Percentiles rank a stretch among this genome's conserved stretches.
Evolutionary conservation across 768 basidiomycete species (phyloP).

Genomic region (Suillus luteus): DNA sequence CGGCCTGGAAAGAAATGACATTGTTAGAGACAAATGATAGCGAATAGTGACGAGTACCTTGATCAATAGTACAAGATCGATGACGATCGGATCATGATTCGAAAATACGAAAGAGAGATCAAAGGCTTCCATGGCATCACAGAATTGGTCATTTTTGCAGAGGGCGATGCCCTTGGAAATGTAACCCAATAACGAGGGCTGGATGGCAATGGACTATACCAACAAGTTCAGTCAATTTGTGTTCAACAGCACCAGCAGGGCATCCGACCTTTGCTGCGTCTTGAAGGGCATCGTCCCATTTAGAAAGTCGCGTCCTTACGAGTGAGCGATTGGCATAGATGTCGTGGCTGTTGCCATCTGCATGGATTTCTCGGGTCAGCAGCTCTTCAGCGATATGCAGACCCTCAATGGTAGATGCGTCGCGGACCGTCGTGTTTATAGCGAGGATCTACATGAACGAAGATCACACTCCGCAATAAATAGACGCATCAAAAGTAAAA

Average conservation of each 20-base stretch:
- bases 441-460: background rate
- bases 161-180: conserved; percentile 1
- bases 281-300: background rate
- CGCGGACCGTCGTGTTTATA: background rate
- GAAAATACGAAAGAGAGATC: conserved; percentile 1
- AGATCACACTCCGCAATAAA: background rate
- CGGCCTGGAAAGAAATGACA: background rate
- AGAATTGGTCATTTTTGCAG: background rate
- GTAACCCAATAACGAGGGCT: background rate
- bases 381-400: background rate
- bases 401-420: background rate
- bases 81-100: background rate
- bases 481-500: background rate
- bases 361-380: background rate
- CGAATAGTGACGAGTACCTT: background rate
- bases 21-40: background rate
- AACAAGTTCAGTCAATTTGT: background rate
- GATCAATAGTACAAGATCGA: background rate
- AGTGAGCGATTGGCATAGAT: background rate
- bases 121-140: background rate
- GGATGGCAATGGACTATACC: background rate
- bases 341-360: background rate
- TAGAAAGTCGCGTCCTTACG: background rate
- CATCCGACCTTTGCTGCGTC: background rate
- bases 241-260: background rate